Base-by-base conservation (phyloP, 2,329 filamentous ascomycete genomes). In the Graphium sp. region DNA sequence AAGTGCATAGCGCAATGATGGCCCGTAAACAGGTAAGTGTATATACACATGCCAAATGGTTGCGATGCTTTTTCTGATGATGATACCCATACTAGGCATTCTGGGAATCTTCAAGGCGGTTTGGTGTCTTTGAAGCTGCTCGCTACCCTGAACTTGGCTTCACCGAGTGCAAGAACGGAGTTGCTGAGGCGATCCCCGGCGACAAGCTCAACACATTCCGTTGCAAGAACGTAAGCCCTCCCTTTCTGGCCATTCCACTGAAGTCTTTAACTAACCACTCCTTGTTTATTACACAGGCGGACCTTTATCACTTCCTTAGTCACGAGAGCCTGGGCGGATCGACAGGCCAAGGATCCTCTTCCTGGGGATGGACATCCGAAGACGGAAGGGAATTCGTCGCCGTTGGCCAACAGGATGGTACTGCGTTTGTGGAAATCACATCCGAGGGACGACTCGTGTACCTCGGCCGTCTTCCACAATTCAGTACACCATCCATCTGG, bases 291-390 rank as follows among this genome's bases (percentile, higher is more conserved):
- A n/a, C n/a, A n/a, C 25, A 45, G 43, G 32, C 39, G 27, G 65
- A 71, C 36, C 52, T 68, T 3, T 60, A 66, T 39, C 59, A 65
- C 38, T 71, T 72, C 46, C 45, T 63, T 24, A 57, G 54, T 22
- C 66, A 72, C 38, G 52, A 56, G 4, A 55, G 57, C 17, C 54
- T 72, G 2, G 66, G 65, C 5, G 62, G 58, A 36, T 36, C 37
- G 24, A 40, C 35, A 4, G 50, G 45, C 5, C 32, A 41, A 21
- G 53, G 53, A 1, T 49, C 52, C 1, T 53, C 49, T 1, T 54
- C 52, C 0, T 60, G 54, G 56, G 61, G 60, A 4, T 59, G 55
- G 61, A 61, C 58, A 1, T 56, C 52, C 3, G 43, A 48, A 3
- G 48, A 56, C 15, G 58, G 56, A 24, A 51, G 58, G 14, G 56